These are phyloP conservation scores for Fraxinus albicans DNA, from an alignment of 305 asterid species.

Conservation along the genomic window DNA sequence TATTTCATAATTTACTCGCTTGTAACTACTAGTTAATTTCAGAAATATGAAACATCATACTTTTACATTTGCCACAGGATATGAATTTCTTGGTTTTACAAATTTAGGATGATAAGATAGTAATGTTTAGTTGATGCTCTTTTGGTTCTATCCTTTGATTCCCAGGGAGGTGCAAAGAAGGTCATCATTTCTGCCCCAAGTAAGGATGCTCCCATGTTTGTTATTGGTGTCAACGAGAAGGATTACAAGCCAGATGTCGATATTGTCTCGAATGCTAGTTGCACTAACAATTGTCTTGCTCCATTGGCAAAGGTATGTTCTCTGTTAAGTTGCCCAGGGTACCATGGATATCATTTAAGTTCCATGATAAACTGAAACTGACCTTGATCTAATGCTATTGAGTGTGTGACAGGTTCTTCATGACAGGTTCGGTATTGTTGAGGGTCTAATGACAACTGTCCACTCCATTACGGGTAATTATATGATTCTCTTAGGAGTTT, in stretches of 20 bases:
- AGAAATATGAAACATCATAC: background rate
- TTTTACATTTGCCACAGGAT: background rate
- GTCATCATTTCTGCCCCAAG: slow-evolving; percentile 78
- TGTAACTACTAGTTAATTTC: background rate
- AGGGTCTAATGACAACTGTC: slow-evolving; percentile 74
- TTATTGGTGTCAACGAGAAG: slow-evolving; percentile 68
- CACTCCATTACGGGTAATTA: slow-evolving; percentile 63
- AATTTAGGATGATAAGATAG: background rate
- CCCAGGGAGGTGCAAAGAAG: slow-evolving; percentile 73
- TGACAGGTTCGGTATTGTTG: slow-evolving; percentile 63
- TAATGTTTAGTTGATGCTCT: background rate
- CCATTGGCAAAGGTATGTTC: slow-evolving; percentile 67
- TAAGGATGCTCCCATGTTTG: slow-evolving; percentile 71
- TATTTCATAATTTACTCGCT: background rate
- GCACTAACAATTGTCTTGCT: slow-evolving; percentile 75
- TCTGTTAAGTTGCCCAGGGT: background rate
- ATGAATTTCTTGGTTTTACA: background rate
- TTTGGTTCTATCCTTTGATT: background rate
- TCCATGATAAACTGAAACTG: background rate
- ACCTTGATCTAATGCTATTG: background rate
- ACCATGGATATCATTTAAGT: background rate
- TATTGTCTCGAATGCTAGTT: slow-evolving; percentile 75
- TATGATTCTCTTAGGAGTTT: background rate
- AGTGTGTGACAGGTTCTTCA: slow-evolving; percentile 44
- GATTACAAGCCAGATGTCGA: slow-evolving; percentile 49